Conservation (phyloP, 2,329 filamentous ascomycete genomes). For the Chaetomiaceae sp. region DNA sequence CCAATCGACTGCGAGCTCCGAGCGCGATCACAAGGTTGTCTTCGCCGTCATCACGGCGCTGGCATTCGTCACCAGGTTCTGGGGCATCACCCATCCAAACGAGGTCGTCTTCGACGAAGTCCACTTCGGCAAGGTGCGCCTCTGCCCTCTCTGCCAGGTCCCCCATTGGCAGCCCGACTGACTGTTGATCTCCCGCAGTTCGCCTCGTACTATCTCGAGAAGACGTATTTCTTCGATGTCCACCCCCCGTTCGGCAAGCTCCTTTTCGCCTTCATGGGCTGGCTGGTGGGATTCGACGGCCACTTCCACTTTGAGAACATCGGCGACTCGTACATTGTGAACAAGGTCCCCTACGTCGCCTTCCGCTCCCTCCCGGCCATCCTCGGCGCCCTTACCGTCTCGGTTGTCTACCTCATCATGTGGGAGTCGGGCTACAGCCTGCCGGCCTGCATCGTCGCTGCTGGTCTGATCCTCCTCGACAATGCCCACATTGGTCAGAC, state of each 20-base stretch:
- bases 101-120: slow-evolving; percentile 99
- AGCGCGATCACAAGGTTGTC: slow-evolving; percentile 80
- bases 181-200: slow-evolving; percentile 45
- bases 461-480: slow-evolving; percentile 85
- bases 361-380: slow-evolving; percentile 91
- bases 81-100: slow-evolving; percentile 89
- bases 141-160: neutral
- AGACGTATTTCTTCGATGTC: slow-evolving; percentile 99
- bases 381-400: slow-evolving; percentile 86
- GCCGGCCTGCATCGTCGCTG: slow-evolving; percentile 82
- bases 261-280: slow-evolving; percentile 92
- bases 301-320: slow-evolving; percentile 99
- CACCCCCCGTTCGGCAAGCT: slow-evolving; percentile 98
- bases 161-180: slow-evolving; percentile 5
- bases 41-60: slow-evolving; percentile 72
- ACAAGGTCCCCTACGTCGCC: slow-evolving; percentile 95
- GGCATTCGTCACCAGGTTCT: slow-evolving; percentile 90
- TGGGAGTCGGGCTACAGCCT: slow-evolving; percentile 99
- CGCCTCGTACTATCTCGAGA: slow-evolving; percentile 80
- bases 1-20: slow-evolving; percentile 41
- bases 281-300: slow-evolving; percentile 95
- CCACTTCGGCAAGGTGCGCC: slow-evolving; percentile 92
- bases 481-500: slow-evolving; percentile 98
- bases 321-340: slow-evolving; percentile 93
- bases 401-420: slow-evolving; percentile 96